Evolutionary conservation across 2,329 filamentous ascomycete species (phyloP).

Genomic region (Colletotrichum melonis): DNA sequence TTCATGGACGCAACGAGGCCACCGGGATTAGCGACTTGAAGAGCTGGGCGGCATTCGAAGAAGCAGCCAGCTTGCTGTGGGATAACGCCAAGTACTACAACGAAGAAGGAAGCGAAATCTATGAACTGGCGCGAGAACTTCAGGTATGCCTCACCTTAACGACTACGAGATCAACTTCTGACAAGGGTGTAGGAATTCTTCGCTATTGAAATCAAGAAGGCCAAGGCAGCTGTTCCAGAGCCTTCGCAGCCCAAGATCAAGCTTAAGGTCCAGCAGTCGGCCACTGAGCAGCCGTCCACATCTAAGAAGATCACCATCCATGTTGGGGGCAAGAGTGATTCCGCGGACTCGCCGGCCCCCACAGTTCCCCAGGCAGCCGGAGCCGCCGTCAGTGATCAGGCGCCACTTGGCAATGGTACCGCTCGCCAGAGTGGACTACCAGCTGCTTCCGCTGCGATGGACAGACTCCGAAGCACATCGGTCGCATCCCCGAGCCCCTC

Average conservation of each 20-base stretch:
- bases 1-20: slow-evolving; percentile 73
- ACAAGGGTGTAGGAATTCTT: slow-evolving; percentile 70
- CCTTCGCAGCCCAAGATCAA: slow-evolving; percentile 83
- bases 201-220: slow-evolving; percentile 74
- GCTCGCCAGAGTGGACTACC: slow-evolving; percentile 24
- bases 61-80: slow-evolving; percentile 86
- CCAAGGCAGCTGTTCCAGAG: slow-evolving; percentile 78
- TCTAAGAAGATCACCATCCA: slow-evolving; percentile 78
- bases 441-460: slow-evolving; percentile 30
- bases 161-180: neutral
- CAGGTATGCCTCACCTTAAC: slow-evolving; percentile 64
- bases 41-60: slow-evolving; percentile 84
- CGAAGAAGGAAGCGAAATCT: slow-evolving; percentile 90
- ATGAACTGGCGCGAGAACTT: slow-evolving; percentile 79
- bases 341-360: slow-evolving; percentile 63
- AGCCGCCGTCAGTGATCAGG: slow-evolving; percentile 45
- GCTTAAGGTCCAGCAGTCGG: slow-evolving; percentile 72
- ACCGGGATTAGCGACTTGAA: slow-evolving; percentile 78
- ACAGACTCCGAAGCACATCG: slow-evolving; percentile 49
- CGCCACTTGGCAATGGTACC: slow-evolving; percentile 45
- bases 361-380: slow-evolving; percentile 49
- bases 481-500: slow-evolving; percentile 60
- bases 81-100: slow-evolving; percentile 90
- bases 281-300: slow-evolving; percentile 42
- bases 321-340: slow-evolving; percentile 69